Evolutionary conservation across 208 protist genomes (phyloP).

Genomic region (Trypanosoma scelopori): DNA sequence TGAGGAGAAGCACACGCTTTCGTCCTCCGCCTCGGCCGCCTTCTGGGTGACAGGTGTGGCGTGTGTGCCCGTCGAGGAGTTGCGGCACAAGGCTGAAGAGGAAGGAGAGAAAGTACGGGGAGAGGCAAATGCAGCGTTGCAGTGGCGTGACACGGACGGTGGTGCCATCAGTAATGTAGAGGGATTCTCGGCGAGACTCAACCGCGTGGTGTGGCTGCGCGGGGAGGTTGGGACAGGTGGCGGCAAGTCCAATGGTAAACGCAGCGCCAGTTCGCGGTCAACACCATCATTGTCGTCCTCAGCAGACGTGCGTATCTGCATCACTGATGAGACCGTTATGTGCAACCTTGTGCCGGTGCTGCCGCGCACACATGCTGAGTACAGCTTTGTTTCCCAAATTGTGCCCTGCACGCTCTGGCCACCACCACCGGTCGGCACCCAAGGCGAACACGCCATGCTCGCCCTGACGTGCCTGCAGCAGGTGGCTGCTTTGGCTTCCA

Average conservation of each 20-base stretch:
- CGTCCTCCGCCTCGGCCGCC: conserved; percentile 7
- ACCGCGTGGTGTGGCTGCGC: not conserved
- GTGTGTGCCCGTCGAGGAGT: not conserved
- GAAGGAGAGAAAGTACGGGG: not conserved
- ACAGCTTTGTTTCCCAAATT: conserved; percentile 58
- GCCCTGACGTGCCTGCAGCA: conserved; percentile 8
- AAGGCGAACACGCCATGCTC: not conserved
- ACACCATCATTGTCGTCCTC: not conserved
- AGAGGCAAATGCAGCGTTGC: not conserved
- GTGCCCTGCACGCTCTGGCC: conserved; percentile 49
- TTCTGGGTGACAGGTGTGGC: conserved; percentile 21
- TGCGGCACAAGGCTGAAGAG: not conserved
- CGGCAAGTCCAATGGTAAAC: not conserved
- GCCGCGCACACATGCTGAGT: conserved; percentile 51
- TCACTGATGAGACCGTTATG: conserved; percentile 68
- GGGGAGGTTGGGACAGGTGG: not conserved
- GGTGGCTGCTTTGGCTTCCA: conserved; percentile 4
- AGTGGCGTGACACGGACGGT: not conserved
- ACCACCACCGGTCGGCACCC: not conserved
- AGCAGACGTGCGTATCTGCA: conserved; percentile 5
- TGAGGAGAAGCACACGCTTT: not conserved
- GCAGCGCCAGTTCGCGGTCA: not conserved
- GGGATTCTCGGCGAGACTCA: not conserved
- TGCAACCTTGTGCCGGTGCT: conserved; percentile 60
- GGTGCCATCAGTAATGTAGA: not conserved